phyloP scores from a whole-genome alignment of 306 rosid genomes.

The Hippophae rhamnoides region DNA sequence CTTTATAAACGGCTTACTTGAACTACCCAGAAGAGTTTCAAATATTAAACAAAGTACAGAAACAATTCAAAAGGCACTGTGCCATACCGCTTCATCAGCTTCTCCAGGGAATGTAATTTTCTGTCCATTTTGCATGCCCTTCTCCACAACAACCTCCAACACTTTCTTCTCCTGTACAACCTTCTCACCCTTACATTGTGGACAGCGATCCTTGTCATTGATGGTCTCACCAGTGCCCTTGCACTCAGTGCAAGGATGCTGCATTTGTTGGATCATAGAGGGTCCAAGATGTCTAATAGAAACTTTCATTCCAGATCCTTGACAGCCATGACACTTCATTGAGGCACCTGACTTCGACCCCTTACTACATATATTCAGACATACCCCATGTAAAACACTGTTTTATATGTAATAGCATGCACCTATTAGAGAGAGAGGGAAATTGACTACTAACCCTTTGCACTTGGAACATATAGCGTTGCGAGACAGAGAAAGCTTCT shows the following conservation, averaged over 20 bases:
- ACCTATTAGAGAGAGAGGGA: not conserved
- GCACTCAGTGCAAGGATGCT: conserved; percentile 90
- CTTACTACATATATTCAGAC: conserved; percentile 36
- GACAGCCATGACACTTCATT: conserved; percentile 76
- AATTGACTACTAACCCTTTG: conserved; percentile 56
- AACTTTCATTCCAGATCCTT: conserved; percentile 92
- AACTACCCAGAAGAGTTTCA: not conserved
- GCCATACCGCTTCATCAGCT: conserved; percentile 89
- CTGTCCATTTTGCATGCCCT: conserved; percentile 90
- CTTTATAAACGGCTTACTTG: not conserved
- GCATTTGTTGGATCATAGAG: conserved; percentile 97
- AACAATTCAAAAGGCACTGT: not conserved
- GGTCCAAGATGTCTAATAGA: conserved; percentile 94
- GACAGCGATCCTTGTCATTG: conserved; percentile 80
- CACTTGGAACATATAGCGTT: conserved; percentile 76
- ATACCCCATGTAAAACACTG: not conserved
- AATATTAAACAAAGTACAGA: not conserved
- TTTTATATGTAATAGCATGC: not conserved
- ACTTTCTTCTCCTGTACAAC: conserved; percentile 94
- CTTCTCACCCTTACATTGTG: conserved; percentile 84
- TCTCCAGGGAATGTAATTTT: conserved; percentile 88
- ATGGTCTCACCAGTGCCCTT: conserved; percentile 95
- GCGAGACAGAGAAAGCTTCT: conserved; percentile 91
- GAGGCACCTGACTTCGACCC: conserved; percentile 96
- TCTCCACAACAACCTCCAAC: conserved; percentile 77